A percentile compares a stretch with the other conserved stretches of the same genome.
Evolutionary conservation across 106 monocot species (phyloP).

Genomic region (Triglochin maritima): DNA sequence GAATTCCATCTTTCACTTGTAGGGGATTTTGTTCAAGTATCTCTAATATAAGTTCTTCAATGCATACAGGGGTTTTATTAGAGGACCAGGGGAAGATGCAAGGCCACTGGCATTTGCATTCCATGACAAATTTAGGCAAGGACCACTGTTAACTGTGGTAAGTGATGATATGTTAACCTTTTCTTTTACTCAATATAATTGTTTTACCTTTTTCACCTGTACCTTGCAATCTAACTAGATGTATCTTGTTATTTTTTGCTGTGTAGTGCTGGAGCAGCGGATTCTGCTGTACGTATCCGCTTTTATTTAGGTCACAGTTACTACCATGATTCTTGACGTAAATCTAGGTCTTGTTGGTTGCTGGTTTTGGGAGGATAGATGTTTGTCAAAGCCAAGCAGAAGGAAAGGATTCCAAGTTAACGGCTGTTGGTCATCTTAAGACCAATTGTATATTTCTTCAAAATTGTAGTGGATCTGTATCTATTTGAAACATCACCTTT

Average conservation of each 20-base stretch:
- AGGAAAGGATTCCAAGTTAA: too few relatives aligned
- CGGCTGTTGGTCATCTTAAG: too few relatives aligned
- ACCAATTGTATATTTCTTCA: too few relatives aligned
- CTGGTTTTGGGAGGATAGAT: too few relatives aligned
- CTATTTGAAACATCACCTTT: too few relatives aligned
- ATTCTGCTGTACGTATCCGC: constrained; percentile 95
- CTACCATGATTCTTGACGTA: constrained; percentile 22
- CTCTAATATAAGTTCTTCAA: neutral
- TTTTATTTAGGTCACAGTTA: constrained; percentile 54
- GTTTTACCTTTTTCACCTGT: neutral
- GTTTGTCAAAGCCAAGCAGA: too few relatives aligned
- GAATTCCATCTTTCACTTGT: neutral
- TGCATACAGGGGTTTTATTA: constrained; percentile 53
- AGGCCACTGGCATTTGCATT: constrained; percentile 81
- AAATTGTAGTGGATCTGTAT: too few relatives aligned
- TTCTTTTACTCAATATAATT: too few relatives aligned
- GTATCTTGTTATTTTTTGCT: neutral
- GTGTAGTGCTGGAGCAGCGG: constrained; percentile 96
- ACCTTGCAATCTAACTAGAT: neutral
- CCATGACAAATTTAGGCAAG: constrained; percentile 76
- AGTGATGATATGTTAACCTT: constrained; percentile 12
- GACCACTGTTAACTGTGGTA: constrained; percentile 89
- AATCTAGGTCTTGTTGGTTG: too few relatives aligned
- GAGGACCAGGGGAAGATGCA: constrained; percentile 86
- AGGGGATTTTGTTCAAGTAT: neutral